These are phyloP conservation scores for Pseudogymnoascus sp. DNA, from an alignment of 2,329 filamentous ascomycete genomes.

Conservation along the genomic window DNA sequence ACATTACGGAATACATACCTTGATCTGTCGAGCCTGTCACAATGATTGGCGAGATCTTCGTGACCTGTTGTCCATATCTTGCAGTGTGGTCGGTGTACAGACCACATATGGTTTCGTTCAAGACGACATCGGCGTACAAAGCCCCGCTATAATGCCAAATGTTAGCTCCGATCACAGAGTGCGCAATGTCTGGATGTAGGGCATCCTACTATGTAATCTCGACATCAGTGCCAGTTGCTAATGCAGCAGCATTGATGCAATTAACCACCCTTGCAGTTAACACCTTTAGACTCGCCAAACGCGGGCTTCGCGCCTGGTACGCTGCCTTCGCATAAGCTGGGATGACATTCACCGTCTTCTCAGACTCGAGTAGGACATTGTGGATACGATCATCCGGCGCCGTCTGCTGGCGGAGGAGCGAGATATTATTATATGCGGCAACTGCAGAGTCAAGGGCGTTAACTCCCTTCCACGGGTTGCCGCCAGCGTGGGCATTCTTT, in stretches of 20 bases:
- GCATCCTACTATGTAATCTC: slow-evolving; percentile 31
- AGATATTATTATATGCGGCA: slow-evolving; percentile 41
- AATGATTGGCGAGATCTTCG: slow-evolving; percentile 34
- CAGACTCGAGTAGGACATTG: slow-evolving; percentile 46
- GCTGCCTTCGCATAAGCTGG: slow-evolving; percentile 41
- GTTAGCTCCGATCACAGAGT: neutral
- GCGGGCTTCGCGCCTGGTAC: slow-evolving; percentile 40
- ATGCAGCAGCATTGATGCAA: slow-evolving; percentile 42
- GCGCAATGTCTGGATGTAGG: neutral
- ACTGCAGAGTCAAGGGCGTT: slow-evolving; percentile 54
- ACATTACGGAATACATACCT: slow-evolving; percentile 42
- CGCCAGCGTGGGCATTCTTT: slow-evolving; percentile 48
- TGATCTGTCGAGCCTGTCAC: slow-evolving; percentile 40
- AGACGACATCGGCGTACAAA: slow-evolving; percentile 48
- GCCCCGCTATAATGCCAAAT: slow-evolving; percentile 20
- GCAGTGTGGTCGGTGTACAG: slow-evolving; percentile 42
- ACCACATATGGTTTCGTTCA: slow-evolving; percentile 42
- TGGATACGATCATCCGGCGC: slow-evolving; percentile 42
- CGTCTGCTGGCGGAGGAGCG: slow-evolving; percentile 49
- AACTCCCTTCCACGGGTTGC: slow-evolving; percentile 51
- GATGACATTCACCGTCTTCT: slow-evolving; percentile 49
- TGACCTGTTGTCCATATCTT: slow-evolving; percentile 31
- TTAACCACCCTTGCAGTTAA: slow-evolving; percentile 36
- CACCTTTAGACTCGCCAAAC: slow-evolving; percentile 33
- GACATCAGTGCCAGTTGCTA: slow-evolving; percentile 43